Conservation (phyloP, 2,329 filamentous ascomycete genomes). For the Thyridium curvatum region DNA sequence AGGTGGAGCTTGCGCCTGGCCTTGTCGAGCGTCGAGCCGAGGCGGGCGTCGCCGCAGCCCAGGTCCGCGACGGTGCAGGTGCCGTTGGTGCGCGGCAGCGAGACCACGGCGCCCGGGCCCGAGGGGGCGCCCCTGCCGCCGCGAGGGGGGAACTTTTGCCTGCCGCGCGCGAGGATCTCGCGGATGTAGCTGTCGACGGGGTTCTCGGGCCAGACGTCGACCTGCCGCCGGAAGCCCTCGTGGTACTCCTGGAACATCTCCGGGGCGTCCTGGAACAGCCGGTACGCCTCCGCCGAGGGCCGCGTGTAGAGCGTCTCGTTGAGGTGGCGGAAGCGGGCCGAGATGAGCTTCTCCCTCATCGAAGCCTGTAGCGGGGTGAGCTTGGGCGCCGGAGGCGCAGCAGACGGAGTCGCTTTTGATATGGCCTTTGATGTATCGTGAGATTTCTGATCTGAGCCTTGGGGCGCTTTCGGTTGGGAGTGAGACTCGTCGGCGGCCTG, state of each 20-base stretch:
- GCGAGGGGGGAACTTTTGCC: conserved; percentile 6
- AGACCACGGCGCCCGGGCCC: conserved; percentile 23
- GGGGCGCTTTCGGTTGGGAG: conserved; percentile 2
- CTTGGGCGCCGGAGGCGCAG: conserved; percentile 36
- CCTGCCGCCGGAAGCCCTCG: conserved; percentile 90
- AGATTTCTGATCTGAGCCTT: neutral
- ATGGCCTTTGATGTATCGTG: conserved; percentile 2
- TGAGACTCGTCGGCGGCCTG: conserved; percentile 4
- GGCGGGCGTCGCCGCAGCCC: conserved; percentile 85
- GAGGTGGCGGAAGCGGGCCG: conserved; percentile 92
- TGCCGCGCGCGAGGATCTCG: conserved; percentile 60
- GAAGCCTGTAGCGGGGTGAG: conserved; percentile 88
- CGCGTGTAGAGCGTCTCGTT: conserved; percentile 96
- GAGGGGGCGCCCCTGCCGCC: conserved; percentile 14
- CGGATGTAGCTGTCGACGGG: conserved; percentile 83
- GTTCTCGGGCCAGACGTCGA: conserved; percentile 94
- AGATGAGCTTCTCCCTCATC: conserved; percentile 92
- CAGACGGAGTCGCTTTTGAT: conserved; percentile 8
- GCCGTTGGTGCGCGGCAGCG: conserved; percentile 67
- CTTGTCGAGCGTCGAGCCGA: conserved; percentile 62
- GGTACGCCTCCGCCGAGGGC: conserved; percentile 75
- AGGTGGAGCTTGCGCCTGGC: conserved; percentile 63
- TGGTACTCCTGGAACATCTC: conserved; percentile 97
- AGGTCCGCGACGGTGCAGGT: conserved; percentile 80
- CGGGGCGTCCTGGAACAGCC: conserved; percentile 75